Percentiles rank a stretch among this genome's conserved stretches.
These are phyloP conservation scores for Venturia effusa DNA, from an alignment of 2,329 filamentous ascomycete genomes.

Conservation along the genomic window DNA sequence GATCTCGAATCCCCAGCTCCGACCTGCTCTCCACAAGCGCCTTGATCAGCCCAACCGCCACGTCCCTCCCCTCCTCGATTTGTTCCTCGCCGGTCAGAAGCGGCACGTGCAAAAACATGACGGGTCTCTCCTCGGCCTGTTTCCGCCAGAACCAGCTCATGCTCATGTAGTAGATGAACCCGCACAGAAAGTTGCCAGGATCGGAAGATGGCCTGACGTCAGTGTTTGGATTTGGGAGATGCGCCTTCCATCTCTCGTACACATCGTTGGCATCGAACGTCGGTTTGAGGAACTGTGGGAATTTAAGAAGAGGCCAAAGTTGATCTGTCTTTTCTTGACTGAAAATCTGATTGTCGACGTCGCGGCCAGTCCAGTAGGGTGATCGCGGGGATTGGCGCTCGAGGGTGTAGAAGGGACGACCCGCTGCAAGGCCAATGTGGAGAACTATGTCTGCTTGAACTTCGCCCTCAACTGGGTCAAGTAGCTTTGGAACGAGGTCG, in stretches of 20 bases:
- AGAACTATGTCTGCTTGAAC: slow-evolving; percentile 21
- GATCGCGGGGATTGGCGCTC: slow-evolving; percentile 22
- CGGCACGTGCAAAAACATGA: slow-evolving; percentile 34
- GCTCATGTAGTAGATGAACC: slow-evolving; percentile 33
- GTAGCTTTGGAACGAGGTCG: slow-evolving; percentile 19
- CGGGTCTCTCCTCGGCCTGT: slow-evolving; percentile 18
- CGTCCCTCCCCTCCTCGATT: slow-evolving; percentile 21
- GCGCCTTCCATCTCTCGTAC: slow-evolving; percentile 19
- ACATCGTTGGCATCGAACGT: slow-evolving; percentile 23
- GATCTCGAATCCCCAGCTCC: slow-evolving; percentile 7
- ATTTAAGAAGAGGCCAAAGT: slow-evolving; percentile 16
- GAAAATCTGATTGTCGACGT: slow-evolving; percentile 24
- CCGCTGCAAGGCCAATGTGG: slow-evolving; percentile 28
- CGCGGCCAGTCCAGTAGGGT: slow-evolving; percentile 12
- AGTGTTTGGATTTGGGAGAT: slow-evolving; percentile 5
- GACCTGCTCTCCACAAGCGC: slow-evolving; percentile 25
- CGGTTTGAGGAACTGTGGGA: slow-evolving; percentile 20
- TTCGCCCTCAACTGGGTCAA: slow-evolving; percentile 11
- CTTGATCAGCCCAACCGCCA: slow-evolving; percentile 23
- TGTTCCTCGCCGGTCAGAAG: slow-evolving; percentile 23
- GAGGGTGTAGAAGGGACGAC: slow-evolving; percentile 24
- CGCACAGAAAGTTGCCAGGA: slow-evolving; percentile 33
- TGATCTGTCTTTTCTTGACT: slow-evolving; percentile 15
- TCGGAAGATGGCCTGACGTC: slow-evolving; percentile 26
- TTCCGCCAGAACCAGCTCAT: slow-evolving; percentile 24